Evolutionary conservation across 805 yeast species (phyloP), one percentile per base, ranked within the genome.

Genomic region (Candida ortonii): DNA sequence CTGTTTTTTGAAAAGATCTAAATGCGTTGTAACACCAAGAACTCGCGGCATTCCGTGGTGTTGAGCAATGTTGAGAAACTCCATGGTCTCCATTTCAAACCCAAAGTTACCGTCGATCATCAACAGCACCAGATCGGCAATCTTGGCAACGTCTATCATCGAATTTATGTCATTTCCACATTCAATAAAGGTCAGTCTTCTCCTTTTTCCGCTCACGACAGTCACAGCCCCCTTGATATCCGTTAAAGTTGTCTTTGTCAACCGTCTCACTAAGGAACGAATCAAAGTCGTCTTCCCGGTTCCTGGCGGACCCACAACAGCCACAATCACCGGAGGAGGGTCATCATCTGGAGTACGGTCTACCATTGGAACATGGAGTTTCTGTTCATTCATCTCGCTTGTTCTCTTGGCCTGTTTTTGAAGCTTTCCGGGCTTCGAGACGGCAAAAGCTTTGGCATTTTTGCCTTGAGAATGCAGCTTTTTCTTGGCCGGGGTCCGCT

Each of bases 51-150:
- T 93, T 62, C 98, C 99, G 61, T 93, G 98, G 55, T 90, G 97
- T 51, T 93, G 96, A 3, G 96, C 94, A 47, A 93, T 76, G 54
- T 93, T 94, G 44, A 93, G 70, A 55, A 93, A 93, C 63, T 93
- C 99, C 97, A 93, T 94, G 7, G 98, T 93, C 63, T 93, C 99
- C 99, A 93, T 93, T 67, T 93, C 99, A 40, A 93, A 78, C 6
- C 99, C 99, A 58, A 87, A 93, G 59, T 93, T 93, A 39, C 98
- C 97, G 66, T 93, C 99, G 40, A 93, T 78, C 72, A 93, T 65
- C 41, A 93, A 59, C 30, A 93, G 68, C 7, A 94, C 95, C 43
- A 93, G 69, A 61, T 93, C 99, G 0, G 97, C 96, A 38, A 89
- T 79, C 54, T 93, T 93, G 17, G 97, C 96, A 23, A 93, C 78